Evolutionary conservation across 805 yeast species (phyloP).

Genomic region (Candida yuanshanica): DNA sequence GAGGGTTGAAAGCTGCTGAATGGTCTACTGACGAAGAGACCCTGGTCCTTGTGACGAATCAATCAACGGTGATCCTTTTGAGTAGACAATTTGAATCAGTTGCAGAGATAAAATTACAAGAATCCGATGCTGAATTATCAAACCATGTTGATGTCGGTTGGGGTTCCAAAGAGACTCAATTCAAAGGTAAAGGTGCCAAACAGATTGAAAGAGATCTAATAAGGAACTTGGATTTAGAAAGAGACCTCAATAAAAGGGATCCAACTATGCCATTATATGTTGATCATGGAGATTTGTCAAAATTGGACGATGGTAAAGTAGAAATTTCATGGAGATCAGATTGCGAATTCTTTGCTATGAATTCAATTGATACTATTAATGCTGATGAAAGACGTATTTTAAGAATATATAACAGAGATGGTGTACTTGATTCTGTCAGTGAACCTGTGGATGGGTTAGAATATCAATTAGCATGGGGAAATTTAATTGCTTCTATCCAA

Average conservation of each 20-base stretch:
- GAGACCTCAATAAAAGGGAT: slow-evolving; percentile 67
- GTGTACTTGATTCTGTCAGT: slow-evolving; percentile 71
- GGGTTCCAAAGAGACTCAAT: slow-evolving; percentile 97
- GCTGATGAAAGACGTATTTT: slow-evolving; percentile 60
- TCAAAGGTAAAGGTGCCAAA: slow-evolving; percentile 87
- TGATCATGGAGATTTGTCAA: slow-evolving; percentile 61
- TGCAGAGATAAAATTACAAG: slow-evolving; percentile 46
- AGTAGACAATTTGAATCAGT: slow-evolving; percentile 78
- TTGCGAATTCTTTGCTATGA: slow-evolving; percentile 73
- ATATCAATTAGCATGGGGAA: slow-evolving; percentile 78
- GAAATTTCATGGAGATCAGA: slow-evolving; percentile 93
- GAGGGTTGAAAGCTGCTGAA: slow-evolving; percentile 60
- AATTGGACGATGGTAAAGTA: slow-evolving; percentile 42
- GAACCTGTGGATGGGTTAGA: slow-evolving; percentile 87
- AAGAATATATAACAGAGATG: slow-evolving; percentile 77
- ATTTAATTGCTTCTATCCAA: slow-evolving; percentile 77
- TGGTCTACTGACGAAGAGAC: slow-evolving; percentile 96
- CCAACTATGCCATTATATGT: slow-evolving; percentile 79
- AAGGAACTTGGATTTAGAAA: slow-evolving; percentile 54
- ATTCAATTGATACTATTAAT: slow-evolving; percentile 43
- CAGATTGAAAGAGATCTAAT: slow-evolving; percentile 60
- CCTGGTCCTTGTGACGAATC: slow-evolving; percentile 59
- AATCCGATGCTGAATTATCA: slow-evolving; percentile 58
- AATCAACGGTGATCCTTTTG: slow-evolving; percentile 55
- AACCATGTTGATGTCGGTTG: slow-evolving; percentile 96